These are phyloP conservation scores for Ganoderma lingzhi DNA, from an alignment of 1,284 basidiomycete species.

Conservation along the genomic window DNA sequence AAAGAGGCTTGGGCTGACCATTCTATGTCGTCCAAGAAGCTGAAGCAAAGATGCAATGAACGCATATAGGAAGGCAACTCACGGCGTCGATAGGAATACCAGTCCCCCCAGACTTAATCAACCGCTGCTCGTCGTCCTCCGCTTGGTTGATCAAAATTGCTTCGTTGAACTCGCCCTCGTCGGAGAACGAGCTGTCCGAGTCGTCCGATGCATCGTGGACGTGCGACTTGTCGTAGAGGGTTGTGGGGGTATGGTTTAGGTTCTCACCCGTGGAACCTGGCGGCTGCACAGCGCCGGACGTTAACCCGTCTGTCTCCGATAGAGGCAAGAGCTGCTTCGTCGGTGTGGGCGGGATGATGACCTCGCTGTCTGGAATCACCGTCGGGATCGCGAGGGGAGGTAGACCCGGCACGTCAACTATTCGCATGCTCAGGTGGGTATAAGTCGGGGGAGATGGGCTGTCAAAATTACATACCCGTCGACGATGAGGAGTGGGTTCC, in stretches of 20 bases:
- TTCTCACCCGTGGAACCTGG: slow-evolving; percentile 71
- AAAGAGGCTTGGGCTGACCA: slow-evolving; percentile 83
- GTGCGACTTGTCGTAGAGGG: slow-evolving; percentile 42
- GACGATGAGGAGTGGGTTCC: slow-evolving; percentile 36
- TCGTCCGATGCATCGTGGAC: slow-evolving; percentile 50
- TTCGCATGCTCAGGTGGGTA: slow-evolving; percentile 4
- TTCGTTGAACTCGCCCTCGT: slow-evolving; percentile 60
- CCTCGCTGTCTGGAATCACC: slow-evolving; percentile 39
- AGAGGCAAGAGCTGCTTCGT: slow-evolving; percentile 48
- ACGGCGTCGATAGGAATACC: slow-evolving; percentile 85
- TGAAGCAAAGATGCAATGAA: not conserved
- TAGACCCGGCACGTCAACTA: slow-evolving; percentile 22
- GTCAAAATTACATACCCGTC: slow-evolving; percentile 27
- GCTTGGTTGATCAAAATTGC: slow-evolving; percentile 55
- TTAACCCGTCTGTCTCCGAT: slow-evolving; percentile 65
- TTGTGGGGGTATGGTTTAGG: slow-evolving; percentile 39
- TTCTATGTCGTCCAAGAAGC: slow-evolving; percentile 58
- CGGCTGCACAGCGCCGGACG: slow-evolving; percentile 73
- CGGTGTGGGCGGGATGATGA: slow-evolving; percentile 64
- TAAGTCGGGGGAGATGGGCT: slow-evolving; percentile 1
- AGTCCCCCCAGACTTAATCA: slow-evolving; percentile 83
- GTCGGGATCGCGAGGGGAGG: slow-evolving; percentile 25
- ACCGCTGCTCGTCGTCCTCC: slow-evolving; percentile 83
- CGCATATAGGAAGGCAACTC: slow-evolving; percentile 43
- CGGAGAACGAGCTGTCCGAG: slow-evolving; percentile 49